Evolutionary conservation across 176 grass and related monocot genomes (phyloP).

Genomic region (Dactylis glomerata): DNA sequence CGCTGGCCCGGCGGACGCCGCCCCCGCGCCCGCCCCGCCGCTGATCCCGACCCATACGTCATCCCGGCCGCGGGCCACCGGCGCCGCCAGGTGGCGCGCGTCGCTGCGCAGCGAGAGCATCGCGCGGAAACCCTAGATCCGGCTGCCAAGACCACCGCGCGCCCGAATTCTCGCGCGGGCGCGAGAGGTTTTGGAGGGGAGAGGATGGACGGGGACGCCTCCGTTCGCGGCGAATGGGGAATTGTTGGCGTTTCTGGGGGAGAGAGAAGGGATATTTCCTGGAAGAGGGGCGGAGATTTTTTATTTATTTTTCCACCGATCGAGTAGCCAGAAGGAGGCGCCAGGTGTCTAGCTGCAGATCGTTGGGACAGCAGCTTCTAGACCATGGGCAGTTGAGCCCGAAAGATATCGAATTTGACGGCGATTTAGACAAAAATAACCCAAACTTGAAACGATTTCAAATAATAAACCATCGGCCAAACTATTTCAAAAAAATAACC

Average conservation of each 20-base stretch:
- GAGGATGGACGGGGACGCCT: background rate
- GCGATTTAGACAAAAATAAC: no score
- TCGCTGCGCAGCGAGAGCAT: constrained; percentile 37
- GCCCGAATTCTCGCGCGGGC: constrained; percentile 7
- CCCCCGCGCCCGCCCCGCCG: background rate
- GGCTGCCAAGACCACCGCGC: constrained; percentile 23
- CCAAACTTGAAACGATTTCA: no score
- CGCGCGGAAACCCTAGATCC: constrained; percentile 33
- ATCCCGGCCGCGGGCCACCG: background rate
- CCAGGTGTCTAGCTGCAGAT: background rate
- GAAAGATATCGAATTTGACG: background rate
- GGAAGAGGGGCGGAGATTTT: background rate
- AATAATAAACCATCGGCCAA: no score
- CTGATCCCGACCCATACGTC: constrained; percentile 31
- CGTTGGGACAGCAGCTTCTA: background rate
- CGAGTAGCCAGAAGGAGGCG: background rate
- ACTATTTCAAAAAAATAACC: no score
- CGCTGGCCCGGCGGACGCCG: background rate
- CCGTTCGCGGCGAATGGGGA: background rate
- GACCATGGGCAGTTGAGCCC: background rate
- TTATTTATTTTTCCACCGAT: background rate
- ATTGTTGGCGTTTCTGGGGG: background rate
- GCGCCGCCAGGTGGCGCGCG: background rate
- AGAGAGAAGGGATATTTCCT: background rate
- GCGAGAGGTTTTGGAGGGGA: constrained; percentile 5